A percentile compares a stretch with the other conserved stretches of the same genome.
phyloP scores from a whole-genome alignment of 768 basidiomycete species.

The Mrakia hoshinonis region DNA sequence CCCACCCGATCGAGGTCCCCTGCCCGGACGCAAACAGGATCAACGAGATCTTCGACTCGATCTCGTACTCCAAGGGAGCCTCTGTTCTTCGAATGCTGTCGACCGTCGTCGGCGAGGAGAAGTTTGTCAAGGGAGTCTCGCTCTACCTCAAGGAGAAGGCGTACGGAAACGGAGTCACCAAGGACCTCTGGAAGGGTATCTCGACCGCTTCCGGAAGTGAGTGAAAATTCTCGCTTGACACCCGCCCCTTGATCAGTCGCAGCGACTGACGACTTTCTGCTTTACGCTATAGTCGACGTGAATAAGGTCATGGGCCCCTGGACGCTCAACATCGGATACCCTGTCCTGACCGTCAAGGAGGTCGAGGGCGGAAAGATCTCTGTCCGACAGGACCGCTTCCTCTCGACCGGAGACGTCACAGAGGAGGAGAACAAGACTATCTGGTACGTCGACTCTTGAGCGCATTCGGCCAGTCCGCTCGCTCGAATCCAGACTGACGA shows the following conservation, averaged over 20 bases:
- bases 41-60: slow-evolving; percentile 73
- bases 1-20: slow-evolving; percentile 86
- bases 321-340: slow-evolving; percentile 84
- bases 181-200: slow-evolving; percentile 82
- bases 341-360: slow-evolving; percentile 75
- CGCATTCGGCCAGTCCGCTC: background rate
- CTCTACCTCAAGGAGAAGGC: slow-evolving; percentile 82
- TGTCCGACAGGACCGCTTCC: slow-evolving; percentile 83
- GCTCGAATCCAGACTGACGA: background rate
- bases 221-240: too few species aligned
- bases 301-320: slow-evolving; percentile 80
- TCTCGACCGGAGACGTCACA: slow-evolving; percentile 70
- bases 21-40: slow-evolving; percentile 79
- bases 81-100: slow-evolving; percentile 79
- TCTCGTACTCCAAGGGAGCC: slow-evolving; percentile 72
- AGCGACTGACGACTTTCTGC: too few species aligned
- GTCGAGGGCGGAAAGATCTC: slow-evolving; percentile 55
- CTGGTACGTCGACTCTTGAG: slow-evolving; percentile 52
- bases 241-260: too few species aligned
- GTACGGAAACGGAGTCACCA: slow-evolving; percentile 74
- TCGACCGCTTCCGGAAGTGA: slow-evolving; percentile 52
- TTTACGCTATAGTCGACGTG: slow-evolving; percentile 48
- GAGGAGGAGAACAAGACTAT: slow-evolving; percentile 77
- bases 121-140: slow-evolving; percentile 78
- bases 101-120: slow-evolving; percentile 76